Evolutionary conservation across 129 eudicot species (phyloP).

Genomic region (Silybum marianum): DNA sequence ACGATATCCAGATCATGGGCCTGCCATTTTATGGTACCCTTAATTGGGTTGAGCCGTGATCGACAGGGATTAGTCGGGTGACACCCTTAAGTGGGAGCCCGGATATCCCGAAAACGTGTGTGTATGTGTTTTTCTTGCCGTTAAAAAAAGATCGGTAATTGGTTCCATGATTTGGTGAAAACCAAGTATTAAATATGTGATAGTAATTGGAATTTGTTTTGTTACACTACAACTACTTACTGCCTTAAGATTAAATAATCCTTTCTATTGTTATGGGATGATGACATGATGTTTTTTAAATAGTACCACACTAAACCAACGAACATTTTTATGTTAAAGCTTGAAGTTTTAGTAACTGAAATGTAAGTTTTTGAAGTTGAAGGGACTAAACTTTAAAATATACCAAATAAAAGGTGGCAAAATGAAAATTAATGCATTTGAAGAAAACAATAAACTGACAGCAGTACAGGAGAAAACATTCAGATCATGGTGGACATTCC

Average conservation of each 20-base stretch:
- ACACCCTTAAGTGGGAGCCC: too few relatives aligned
- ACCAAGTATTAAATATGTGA: neutral
- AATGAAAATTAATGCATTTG: neutral
- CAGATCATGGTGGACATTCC: slow-evolving; percentile 13
- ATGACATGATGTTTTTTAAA: neutral
- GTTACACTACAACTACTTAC: neutral
- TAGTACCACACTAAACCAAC: neutral
- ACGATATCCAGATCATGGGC: too few relatives aligned
- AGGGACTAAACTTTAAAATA: neutral
- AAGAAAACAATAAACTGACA: slow-evolving; percentile 17
- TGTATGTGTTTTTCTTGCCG: too few relatives aligned
- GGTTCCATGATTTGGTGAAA: neutral
- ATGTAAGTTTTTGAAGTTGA: neutral
- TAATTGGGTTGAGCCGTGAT: too few relatives aligned
- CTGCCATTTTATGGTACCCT: too few relatives aligned
- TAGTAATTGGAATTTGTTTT: neutral
- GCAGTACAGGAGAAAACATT: slow-evolving; percentile 14
- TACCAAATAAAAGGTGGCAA: neutral
- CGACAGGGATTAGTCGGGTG: too few relatives aligned
- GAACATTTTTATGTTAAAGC: neutral
- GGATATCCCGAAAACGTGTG: too few relatives aligned
- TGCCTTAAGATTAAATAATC: neutral
- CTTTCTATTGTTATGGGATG: neutral
- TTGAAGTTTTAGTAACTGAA: neutral
- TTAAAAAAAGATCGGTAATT: neutral